Evolutionary conservation across 2,329 filamentous ascomycete species (phyloP), one percentile per base, ranked within the genome.

Genomic region (Pseudopyrenochaeta lycopersici): DNA sequence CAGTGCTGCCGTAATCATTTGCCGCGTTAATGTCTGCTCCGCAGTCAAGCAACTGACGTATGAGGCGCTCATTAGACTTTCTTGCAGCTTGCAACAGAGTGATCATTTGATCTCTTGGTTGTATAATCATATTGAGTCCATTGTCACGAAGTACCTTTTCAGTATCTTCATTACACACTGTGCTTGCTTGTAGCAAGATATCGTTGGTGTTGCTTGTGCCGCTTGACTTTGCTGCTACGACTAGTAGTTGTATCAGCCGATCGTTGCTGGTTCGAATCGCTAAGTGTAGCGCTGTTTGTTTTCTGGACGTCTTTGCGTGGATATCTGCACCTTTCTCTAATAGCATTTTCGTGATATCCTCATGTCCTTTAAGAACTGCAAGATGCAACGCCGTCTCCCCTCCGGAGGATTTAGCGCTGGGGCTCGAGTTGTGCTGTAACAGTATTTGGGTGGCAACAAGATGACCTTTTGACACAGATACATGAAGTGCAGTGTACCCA

Each of bases 401-500:
- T 5, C 12, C 11, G 4, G 4, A 5, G 5, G 32, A n/a, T 14
- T 14, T 35, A 5, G 32, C 12, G 12, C 12, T 17, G 15, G 12
- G 5, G 4, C 5, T 11, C 5, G 12, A 35, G 11, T 11, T 32
- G 14, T 23, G n/a, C 27, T 53, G 23, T 41, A 56, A 38, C 11
- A 56, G 20, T 5, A 49, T 2, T 32, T 46, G 36, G 14, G 44
- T 40, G 21, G 45, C 31, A 39, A 17, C n/a, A 7, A 20, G 1
- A 27, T 53, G 49, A 18, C 44, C 49, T 20, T 43, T 29, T 29
- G 21, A 33, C 7, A 44, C 43, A n/a, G 49, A 44, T 20, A 56
- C 5, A 40, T 56, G 49, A 7, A 56, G 49, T 4, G 49, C 35
- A 12, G 53, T 56, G 33, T 49, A 15, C 2, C 49, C 49, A 27